A percentile compares a stretch with the other conserved stretches of the same genome.
Evolutionary conservation across 371 early-diverging fungal species (phyloP).

Genomic region (Apophysomyces variabilis): DNA sequence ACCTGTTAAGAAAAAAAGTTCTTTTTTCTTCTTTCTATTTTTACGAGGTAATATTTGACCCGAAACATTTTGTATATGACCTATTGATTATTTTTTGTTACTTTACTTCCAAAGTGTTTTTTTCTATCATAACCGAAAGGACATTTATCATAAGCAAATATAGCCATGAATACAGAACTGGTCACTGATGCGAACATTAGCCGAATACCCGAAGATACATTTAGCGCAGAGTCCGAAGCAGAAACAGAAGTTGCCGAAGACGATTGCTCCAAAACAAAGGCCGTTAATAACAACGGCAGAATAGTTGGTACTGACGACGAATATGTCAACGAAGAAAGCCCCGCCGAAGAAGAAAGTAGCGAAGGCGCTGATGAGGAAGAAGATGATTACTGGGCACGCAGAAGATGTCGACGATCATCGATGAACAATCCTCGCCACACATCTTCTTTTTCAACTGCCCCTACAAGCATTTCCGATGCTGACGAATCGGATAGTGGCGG

Average conservation of each 20-base stretch:
- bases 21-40: neutral
- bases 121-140: constrained; percentile 6
- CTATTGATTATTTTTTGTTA: constrained; percentile 1
- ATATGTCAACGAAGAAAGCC: constrained; percentile 9
- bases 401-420: constrained; percentile 20
- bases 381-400: constrained; percentile 19
- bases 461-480: constrained; percentile 16
- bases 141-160: neutral
- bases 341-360: constrained; percentile 12
- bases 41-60: constrained; percentile 2
- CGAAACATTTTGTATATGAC: neutral
- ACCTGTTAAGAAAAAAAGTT: constrained; percentile 4
- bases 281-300: neutral
- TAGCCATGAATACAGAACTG: constrained; percentile 2
- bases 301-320: constrained; percentile 2
- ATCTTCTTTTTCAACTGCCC: constrained; percentile 17
- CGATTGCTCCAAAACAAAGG: constrained; percentile 9
- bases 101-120: neutral
- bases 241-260: constrained; percentile 19
- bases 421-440: constrained; percentile 12
- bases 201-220: constrained; percentile 11
- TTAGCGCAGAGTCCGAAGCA: constrained; percentile 19
- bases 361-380: constrained; percentile 17
- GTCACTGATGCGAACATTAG: constrained; percentile 5
- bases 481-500: constrained; percentile 18